Base-by-base conservation (phyloP, 441 rosid genomes). In the Adansonia rubrostipa region DNA sequence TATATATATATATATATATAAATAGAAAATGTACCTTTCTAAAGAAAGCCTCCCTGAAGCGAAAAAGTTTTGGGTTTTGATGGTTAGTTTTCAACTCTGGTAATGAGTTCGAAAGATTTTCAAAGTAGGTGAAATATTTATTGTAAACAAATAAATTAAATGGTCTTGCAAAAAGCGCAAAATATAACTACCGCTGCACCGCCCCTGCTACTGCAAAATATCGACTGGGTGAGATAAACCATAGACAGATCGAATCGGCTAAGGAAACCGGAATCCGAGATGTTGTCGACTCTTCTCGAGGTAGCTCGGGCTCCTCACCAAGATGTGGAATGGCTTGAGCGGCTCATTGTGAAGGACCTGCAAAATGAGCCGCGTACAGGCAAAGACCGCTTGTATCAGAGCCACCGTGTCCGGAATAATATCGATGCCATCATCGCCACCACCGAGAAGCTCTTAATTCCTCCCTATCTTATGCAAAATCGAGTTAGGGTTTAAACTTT, bases 261-360 rank as follows among this genome's bases (percentile, higher is more conserved):
- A 60, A 4, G 11, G 6, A 1, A 50, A 64, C 33, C 71, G 50
- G 74, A 81, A 14, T 4, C 54, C 10, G 22, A 75, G 77, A 97
- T 97, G 99, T 93, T 99, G 67, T 93, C 99, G 80, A 95, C 99
- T 51, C 88, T 95, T 61, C 88, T 97, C 68, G 99, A 93, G 90
- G 86, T 86, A 80, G 93, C 98, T 66, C 93, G 99, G 20, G 90
- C 92, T 10, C 84, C 91, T 22, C 99, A 97, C 66, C 97, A 97
- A 88, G 98, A 97, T 75, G 86, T 92, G 65, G 99, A 97, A 84
- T 87, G 93, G 64, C 51, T 93, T 36, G 98, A 97, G 82, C 93
- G 98, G 70, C 86, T 95, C 33, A 77, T 97, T 72, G 97, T 95
- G 70, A 90, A 92, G 88, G 99, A 97, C 83, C 91, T 97, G 50